Base-by-base conservation (phyloP, 257 asterid genomes). In the Euphrasia confusa region DNA sequence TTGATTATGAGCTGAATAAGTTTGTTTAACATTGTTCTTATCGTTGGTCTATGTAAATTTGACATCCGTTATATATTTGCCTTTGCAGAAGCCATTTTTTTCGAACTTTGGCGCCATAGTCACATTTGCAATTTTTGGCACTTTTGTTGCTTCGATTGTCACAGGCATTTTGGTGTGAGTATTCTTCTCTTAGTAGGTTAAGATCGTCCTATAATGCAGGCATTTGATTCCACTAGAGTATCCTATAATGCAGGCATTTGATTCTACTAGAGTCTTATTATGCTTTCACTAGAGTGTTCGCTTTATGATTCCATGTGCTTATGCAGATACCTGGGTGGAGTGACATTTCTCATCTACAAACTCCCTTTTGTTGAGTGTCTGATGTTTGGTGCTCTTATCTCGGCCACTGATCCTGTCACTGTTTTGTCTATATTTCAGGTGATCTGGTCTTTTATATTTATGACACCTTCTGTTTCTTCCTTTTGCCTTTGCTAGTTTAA, bases 361-460 rank as follows among this genome's bases (percentile, higher is more conserved):
- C 92, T 93, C 67, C 99, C 99, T 15, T 93, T 89, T 73, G 75
- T 93, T 60, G 97, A 93, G 73, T 93, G 99, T 70, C 80, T 93
- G 79, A 93, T 93, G 97, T 93, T 93, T 77, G 97, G 99, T 69
- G 96, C 99, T 69, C 95, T 93, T 64, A 93, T 93, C 79, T 93
- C 97, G 10, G 97, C 97, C 58, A 93, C 96, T 5, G 96, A 93
- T 77, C 99, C 97, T 70, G 99, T 89, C 75, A 93, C 97, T 21
- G 99, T 93, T 68, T 76, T 93, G 71, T 93, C 97, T 67, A 93
- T 93, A 77, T 93, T 93, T 78, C 97, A 93, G 96, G 97, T 93
- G 66, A 70, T 52, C 37, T 65, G 48, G 67, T 33, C 55, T 50
- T 50, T 50, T 8, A 50, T 17, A 50, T 11, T 50, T 50, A 50